These are phyloP conservation scores for Blastobotrys malaysiensis DNA, from an alignment of 1,139 yeast genomes.

Conservation along the genomic window DNA sequence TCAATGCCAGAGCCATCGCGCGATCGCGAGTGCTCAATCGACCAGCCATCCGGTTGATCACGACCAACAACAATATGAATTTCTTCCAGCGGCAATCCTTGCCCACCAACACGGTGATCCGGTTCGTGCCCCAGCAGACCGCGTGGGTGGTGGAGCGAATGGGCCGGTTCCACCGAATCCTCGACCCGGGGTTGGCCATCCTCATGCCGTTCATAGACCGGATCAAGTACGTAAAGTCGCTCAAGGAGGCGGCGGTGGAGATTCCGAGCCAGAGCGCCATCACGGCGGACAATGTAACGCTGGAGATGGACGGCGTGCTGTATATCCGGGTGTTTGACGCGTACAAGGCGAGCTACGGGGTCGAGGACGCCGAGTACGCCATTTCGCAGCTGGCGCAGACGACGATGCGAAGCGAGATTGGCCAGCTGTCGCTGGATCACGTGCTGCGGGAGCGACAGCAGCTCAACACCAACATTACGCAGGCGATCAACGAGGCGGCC, in stretches of 20 bases:
- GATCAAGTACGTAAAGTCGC: constrained; percentile 73
- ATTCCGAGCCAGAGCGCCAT: constrained; percentile 82
- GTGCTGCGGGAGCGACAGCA: constrained; percentile 72
- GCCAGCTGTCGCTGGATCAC: constrained; percentile 71
- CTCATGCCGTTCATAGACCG: constrained; percentile 68
- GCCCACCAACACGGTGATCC: constrained; percentile 67
- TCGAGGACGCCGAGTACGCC: constrained; percentile 83
- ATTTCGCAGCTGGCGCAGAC: constrained; percentile 84
- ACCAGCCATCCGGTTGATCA: background rate
- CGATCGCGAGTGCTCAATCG: background rate
- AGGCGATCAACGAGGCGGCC: constrained; percentile 81
- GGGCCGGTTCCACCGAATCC: constrained; percentile 75
- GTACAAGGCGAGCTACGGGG: constrained; percentile 82
- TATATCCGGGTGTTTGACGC: constrained; percentile 76
- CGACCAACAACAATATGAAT: constrained; percentile 33
- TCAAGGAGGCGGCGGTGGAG: constrained; percentile 79
- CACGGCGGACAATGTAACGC: constrained; percentile 78
- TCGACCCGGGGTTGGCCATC: constrained; percentile 74
- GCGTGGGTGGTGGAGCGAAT: constrained; percentile 90
- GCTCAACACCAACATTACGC: constrained; percentile 66
- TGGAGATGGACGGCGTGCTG: constrained; percentile 79
- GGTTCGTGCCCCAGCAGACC: constrained; percentile 85
- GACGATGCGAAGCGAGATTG: constrained; percentile 86
- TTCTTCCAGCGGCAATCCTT: constrained; percentile 63
- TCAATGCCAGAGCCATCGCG: background rate